Evolutionary conservation across 345 rosid genomes (phyloP), one percentile per base, ranked within the genome.

Genomic region (Corymbia maculata): DNA sequence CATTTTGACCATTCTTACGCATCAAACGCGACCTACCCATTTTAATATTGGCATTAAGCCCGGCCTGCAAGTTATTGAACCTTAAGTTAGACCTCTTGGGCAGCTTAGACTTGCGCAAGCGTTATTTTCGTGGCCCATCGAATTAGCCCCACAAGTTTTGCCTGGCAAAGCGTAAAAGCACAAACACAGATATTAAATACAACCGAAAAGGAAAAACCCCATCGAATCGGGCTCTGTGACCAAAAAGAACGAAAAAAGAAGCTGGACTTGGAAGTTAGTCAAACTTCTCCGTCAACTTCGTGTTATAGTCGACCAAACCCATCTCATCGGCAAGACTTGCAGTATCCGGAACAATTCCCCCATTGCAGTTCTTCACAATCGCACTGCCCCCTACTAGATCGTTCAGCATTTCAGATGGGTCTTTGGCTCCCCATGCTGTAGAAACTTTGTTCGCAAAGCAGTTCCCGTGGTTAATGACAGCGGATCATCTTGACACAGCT

Each of bases 341-440:
- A 21, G 93, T 92, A 87, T 93, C 93, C 6, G 99, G 99, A 86
- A 97, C 90, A 30, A 96, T 92, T 87, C 97, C 97, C 85, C 92
- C 94, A 80, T 91, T 90, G 61, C 68, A 88, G 64, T 92, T 61
- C 88, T 89, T 93, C 70, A 97, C 21, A 64, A 96, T 93, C 49
- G 95, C 97, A 87, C 93, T 90, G n/a, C 96, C 97, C 51, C 89
- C 87, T 1, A 90, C 95, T 21, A 98, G 89, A 93, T 95, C 98
- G 28, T 85, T 93, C 85, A 98, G 92, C 86, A 98, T 82, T 89
- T 93, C 96, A 42, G 91, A 91, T 61, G 99, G 94, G 80, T 95
- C 97, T 93, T 95, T 97, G 21, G 99, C 98, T 92, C 99, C 99
- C 99, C 98, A 86, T 95, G 95, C 91, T 90, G 95, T 61, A 98